phyloP scores from a whole-genome alignment of 1,284 basidiomycete genomes.

The Ustilago shanxiensis region DNA sequence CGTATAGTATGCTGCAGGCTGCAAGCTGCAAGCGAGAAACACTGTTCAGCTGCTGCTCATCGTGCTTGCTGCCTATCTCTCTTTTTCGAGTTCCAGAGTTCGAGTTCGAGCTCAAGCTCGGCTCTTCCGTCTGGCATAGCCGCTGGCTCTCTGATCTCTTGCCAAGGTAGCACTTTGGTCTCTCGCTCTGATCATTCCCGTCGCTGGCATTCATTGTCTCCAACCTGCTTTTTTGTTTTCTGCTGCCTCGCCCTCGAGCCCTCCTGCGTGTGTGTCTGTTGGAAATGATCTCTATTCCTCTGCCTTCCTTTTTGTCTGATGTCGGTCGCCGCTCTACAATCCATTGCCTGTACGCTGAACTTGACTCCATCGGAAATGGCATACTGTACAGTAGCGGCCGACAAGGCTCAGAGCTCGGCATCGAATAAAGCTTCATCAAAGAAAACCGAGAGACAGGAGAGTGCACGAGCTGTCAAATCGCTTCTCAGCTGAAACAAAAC shows the following conservation, averaged over 20 bases:
- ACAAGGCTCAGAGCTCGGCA: background rate
- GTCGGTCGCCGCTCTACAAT: background rate
- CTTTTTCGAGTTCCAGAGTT: too few relatives aligned
- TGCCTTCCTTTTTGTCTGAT: background rate
- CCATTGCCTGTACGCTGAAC: too few relatives aligned
- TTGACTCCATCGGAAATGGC: too few relatives aligned
- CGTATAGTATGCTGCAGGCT: background rate
- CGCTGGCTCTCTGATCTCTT: background rate
- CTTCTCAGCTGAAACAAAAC: slow-evolving; percentile 17
- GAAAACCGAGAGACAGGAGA: too few relatives aligned
- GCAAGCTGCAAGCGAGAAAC: slow-evolving; percentile 12
- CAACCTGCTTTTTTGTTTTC: background rate
- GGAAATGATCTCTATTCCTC: background rate
- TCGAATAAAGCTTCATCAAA: background rate
- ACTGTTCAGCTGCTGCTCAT: slow-evolving; percentile 2
- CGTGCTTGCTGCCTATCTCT: too few relatives aligned
- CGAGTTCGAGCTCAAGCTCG: background rate
- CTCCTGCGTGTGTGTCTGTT: too few relatives aligned
- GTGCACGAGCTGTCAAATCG: slow-evolving; percentile 14
- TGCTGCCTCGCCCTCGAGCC: too few relatives aligned
- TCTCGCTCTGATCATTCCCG: background rate
- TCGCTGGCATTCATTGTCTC: background rate
- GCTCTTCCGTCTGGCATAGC: slow-evolving; percentile 9
- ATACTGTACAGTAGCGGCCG: background rate
- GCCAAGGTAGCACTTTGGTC: slow-evolving; percentile 1